These are phyloP conservation scores for Aspergillus oerlinghausenensis DNA, from an alignment of 2,329 filamentous ascomycete species.

Conservation along the genomic window DNA sequence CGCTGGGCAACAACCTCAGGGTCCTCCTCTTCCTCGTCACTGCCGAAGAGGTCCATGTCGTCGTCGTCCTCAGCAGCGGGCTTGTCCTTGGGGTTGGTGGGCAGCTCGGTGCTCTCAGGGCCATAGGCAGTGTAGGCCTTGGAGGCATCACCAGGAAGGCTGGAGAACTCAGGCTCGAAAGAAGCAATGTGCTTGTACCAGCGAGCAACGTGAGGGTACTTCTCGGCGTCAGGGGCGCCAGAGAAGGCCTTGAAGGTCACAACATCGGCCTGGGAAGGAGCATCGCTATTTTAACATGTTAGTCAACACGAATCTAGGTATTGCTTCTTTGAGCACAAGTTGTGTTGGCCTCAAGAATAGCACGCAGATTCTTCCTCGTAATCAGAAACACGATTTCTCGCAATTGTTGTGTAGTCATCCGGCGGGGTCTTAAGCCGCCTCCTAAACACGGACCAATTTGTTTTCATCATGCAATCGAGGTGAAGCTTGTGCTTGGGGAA, in stretches of 20 bases:
- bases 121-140: constrained; percentile 88
- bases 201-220: constrained; percentile 89
- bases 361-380: constrained; percentile 16
- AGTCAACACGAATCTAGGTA: constrained; percentile 9
- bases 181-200: constrained; percentile 99
- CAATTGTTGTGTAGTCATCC: constrained; percentile 71
- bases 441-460: constrained; percentile 92
- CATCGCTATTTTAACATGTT: constrained; percentile 44
- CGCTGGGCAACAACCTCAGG: constrained; percentile 77
- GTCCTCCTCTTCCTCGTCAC: constrained; percentile 91
- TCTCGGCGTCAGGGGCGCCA: constrained; percentile 68
- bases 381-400: constrained; percentile 74
- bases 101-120: constrained; percentile 71
- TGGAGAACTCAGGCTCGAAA: constrained; percentile 88
- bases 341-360: neutral
- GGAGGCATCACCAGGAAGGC: constrained; percentile 83
- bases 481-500: constrained; percentile 3
- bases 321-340: constrained; percentile 7
- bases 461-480: constrained; percentile 65
- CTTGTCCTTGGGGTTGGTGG: constrained; percentile 82
- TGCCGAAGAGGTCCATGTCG: constrained; percentile 89
- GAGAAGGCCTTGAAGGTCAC: constrained; percentile 88
- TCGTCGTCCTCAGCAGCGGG: constrained; percentile 73
- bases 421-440: constrained; percentile 89
- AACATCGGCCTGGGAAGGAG: constrained; percentile 90